Evolutionary conservation across 2,329 filamentous ascomycete species (phyloP).

Genomic region (Huntiella decipiens): DNA sequence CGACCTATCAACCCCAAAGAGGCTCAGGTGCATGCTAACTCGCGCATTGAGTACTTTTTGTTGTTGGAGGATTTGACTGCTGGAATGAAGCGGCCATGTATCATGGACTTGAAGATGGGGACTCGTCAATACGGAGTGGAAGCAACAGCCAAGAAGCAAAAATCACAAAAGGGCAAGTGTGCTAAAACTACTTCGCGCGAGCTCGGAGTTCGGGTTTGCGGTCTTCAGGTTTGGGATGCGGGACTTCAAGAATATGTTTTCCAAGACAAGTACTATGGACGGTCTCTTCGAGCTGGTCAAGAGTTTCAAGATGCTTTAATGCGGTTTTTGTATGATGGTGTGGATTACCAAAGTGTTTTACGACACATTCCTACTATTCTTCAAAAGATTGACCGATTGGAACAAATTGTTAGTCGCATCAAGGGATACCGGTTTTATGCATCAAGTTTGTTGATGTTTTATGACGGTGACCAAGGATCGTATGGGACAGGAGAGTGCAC

Average conservation of each 20-base stretch:
- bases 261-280: constrained; percentile 93
- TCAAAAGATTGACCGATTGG: constrained; percentile 64
- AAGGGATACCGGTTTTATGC: constrained; percentile 89
- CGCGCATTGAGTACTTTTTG: constrained; percentile 77
- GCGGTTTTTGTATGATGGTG: constrained; percentile 78
- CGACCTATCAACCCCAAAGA: constrained; percentile 60
- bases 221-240: constrained; percentile 89
- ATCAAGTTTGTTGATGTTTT: constrained; percentile 84
- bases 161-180: constrained; percentile 84
- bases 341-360: constrained; percentile 59
- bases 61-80: constrained; percentile 87
- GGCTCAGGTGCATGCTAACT: constrained; percentile 42
- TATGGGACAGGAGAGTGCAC: constrained; percentile 30
- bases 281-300: constrained; percentile 64
- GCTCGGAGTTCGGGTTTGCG: constrained; percentile 82
- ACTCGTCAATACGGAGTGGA: constrained; percentile 93
- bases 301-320: constrained; percentile 82
- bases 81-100: constrained; percentile 90
- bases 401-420: constrained; percentile 62
- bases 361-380: constrained; percentile 78
- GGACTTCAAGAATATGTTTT: constrained; percentile 74
- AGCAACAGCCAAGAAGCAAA: constrained; percentile 76
- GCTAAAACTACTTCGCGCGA: constrained; percentile 78
- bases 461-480: constrained; percentile 59
- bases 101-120: constrained; percentile 97